Conservation (phyloP, 225 moss, liverwort and hornwort species). For the Physcomitrium patens region DNA sequence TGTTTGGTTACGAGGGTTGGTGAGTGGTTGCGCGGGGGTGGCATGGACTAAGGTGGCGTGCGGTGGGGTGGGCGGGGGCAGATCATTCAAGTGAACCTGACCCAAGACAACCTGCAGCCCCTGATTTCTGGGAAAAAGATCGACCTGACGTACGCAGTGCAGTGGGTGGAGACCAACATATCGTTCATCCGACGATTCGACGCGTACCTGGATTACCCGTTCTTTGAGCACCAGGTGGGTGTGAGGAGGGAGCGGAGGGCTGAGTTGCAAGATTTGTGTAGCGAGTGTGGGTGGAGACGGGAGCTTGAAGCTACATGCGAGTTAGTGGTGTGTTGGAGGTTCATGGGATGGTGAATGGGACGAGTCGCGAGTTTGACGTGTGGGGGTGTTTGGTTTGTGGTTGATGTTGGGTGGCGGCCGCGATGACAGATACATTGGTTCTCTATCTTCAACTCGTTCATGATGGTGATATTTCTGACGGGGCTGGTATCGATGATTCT, state of each 20-base stretch:
- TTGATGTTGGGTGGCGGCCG: conserved; percentile 18
- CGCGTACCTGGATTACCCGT: conserved; percentile 94
- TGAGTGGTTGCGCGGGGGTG: background rate
- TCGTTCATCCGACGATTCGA: conserved; percentile 90
- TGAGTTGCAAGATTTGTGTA: background rate
- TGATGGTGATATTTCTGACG: conserved; percentile 99
- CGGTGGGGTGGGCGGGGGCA: conserved; percentile 32
- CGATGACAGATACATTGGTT: conserved; percentile 94
- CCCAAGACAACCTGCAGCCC: conserved; percentile 70
- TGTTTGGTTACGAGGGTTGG: background rate
- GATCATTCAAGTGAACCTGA: conserved; percentile 98
- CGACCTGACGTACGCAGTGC: conserved; percentile 82
- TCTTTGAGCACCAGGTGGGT: conserved; percentile 98
- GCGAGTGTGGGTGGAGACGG: background rate
- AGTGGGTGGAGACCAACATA: conserved; percentile 80
- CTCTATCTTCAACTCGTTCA: conserved; percentile 99
- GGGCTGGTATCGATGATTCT: conserved; percentile 99
- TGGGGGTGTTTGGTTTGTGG: conserved; percentile 19
- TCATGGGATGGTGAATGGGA: background rate
- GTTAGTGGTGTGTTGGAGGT: background rate
- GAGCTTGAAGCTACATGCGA: conserved; percentile 2
- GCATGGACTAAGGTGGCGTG: conserved; percentile 1
- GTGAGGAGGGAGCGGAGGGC: conserved; percentile 22
- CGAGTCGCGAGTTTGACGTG: conserved; percentile 23
- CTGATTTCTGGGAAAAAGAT: conserved; percentile 67